phyloP scores from a whole-genome alignment of 2,329 filamentous ascomycete genomes.

The Calonectria crousiana region DNA sequence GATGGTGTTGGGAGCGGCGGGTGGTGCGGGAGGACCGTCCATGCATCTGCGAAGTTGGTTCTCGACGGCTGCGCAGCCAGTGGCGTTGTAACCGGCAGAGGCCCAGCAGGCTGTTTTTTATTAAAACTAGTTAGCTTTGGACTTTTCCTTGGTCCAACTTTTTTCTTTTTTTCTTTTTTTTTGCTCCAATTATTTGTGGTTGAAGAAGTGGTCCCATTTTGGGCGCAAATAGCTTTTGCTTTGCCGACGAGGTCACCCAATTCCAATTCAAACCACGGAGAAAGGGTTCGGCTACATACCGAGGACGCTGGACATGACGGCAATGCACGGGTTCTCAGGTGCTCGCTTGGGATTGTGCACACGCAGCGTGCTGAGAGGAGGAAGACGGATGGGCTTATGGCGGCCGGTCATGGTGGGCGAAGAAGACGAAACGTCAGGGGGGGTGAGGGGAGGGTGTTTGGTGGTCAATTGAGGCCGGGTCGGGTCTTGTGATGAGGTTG shows the following conservation, averaged over 20 bases:
- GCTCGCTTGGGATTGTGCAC: constrained; percentile 65
- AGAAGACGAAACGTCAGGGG: not conserved
- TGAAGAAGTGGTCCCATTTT: not conserved
- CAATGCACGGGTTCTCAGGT: constrained; percentile 65
- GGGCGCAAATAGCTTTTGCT: not conserved
- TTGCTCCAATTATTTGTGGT: not conserved
- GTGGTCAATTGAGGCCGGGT: constrained; percentile 22
- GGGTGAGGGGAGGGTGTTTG: too few relatives aligned
- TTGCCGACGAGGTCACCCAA: not conserved
- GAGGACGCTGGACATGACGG: constrained; percentile 69
- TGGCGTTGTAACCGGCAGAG: constrained; percentile 76
- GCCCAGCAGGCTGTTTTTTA: constrained; percentile 80
- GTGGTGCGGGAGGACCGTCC: constrained; percentile 75
- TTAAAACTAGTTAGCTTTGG: not conserved
- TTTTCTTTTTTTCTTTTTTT: not conserved
- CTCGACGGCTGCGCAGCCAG: constrained; percentile 71
- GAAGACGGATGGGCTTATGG: constrained; percentile 68
- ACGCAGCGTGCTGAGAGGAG: constrained; percentile 67
- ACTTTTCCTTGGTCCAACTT: not conserved
- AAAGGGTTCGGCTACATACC: constrained; percentile 52
- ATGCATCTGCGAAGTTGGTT: constrained; percentile 76
- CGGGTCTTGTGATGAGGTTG: not conserved
- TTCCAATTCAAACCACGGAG: not conserved
- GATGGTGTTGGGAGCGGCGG: constrained; percentile 77
- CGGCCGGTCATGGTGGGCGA: constrained; percentile 55